phyloP scores from a whole-genome alignment of 2,329 filamentous ascomycete species.

The Polytolypa hystricis region DNA sequence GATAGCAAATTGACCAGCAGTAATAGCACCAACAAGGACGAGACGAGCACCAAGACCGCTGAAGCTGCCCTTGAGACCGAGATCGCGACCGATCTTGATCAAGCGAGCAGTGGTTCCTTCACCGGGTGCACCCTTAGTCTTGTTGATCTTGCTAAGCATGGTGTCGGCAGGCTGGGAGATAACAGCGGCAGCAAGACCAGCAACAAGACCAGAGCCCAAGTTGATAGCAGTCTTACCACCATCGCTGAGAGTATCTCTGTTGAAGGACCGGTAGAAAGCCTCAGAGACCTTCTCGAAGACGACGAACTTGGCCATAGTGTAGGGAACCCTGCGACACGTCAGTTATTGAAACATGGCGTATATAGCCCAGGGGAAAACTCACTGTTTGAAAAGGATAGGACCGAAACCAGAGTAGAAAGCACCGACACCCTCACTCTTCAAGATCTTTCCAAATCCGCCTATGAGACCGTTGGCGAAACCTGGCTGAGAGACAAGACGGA shows the following conservation, averaged over 20 bases:
- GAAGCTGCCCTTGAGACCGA: slow-evolving; percentile 68
- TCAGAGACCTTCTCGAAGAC: slow-evolving; percentile 84
- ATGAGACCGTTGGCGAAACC: slow-evolving; percentile 72
- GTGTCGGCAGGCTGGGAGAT: slow-evolving; percentile 86
- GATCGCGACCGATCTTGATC: slow-evolving; percentile 80
- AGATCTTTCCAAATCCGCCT: slow-evolving; percentile 71
- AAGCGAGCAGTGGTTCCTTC: slow-evolving; percentile 71
- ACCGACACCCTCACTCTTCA: slow-evolving; percentile 68
- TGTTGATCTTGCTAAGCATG: slow-evolving; percentile 95
- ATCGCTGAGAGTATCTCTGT: slow-evolving; percentile 60
- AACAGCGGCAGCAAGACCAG: slow-evolving; percentile 75
- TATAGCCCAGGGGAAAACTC: slow-evolving; percentile 23
- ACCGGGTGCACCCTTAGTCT: slow-evolving; percentile 77
- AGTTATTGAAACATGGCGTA: no score
- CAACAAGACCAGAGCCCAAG: slow-evolving; percentile 73
- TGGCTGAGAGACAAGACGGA: slow-evolving; percentile 81
- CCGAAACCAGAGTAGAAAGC: slow-evolving; percentile 90
- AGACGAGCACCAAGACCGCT: slow-evolving; percentile 70
- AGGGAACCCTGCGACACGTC: slow-evolving; percentile 62
- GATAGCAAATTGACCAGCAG: slow-evolving; percentile 77
- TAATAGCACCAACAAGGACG: slow-evolving; percentile 65
- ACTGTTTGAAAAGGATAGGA: slow-evolving; percentile 76
- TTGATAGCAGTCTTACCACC: slow-evolving; percentile 68
- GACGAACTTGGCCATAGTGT: slow-evolving; percentile 94
- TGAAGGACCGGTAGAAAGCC: slow-evolving; percentile 54